Conservation (phyloP, 192 early-diverging fungal genomes). For the Rhizoclosmatium globosum region DNA sequence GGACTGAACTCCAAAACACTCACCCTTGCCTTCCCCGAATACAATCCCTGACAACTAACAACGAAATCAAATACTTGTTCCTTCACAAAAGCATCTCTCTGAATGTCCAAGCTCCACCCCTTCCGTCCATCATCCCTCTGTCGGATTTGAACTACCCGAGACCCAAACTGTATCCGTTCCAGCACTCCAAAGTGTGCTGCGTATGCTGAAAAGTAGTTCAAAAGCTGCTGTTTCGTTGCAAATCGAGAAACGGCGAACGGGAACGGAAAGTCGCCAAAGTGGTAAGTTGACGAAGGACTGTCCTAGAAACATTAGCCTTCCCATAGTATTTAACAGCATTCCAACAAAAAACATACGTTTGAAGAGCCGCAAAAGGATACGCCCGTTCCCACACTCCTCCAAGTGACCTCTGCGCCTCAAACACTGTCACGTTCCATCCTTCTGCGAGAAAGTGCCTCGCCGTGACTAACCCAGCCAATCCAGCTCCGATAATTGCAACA, state of each 20-base stretch:
- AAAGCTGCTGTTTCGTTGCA: slow-evolving; percentile 14
- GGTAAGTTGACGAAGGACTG: neutral
- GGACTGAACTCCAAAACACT: neutral
- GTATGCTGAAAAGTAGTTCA: slow-evolving; percentile 12
- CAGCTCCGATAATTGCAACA: slow-evolving; percentile 23
- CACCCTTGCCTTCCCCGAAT: slow-evolving; percentile 6
- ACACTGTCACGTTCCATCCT: slow-evolving; percentile 23
- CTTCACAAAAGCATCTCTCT: neutral
- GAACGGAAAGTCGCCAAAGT: slow-evolving; percentile 25
- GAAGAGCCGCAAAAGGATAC: slow-evolving; percentile 6
- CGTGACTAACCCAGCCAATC: slow-evolving; percentile 18
- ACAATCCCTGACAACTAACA: slow-evolving; percentile 25
- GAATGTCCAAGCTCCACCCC: neutral
- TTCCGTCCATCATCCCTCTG: neutral
- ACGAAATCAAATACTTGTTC: slow-evolving; percentile 11
- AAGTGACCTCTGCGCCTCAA: neutral
- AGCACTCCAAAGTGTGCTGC: slow-evolving; percentile 5
- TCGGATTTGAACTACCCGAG: slow-evolving; percentile 2
- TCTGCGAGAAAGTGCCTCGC: neutral
- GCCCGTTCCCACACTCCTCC: slow-evolving; percentile 1
- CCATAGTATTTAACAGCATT: no score
- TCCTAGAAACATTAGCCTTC: neutral
- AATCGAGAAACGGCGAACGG: slow-evolving; percentile 4
- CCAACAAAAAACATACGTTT: neutral
- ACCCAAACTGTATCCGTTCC: neutral